Evolutionary conservation across 2,329 filamentous ascomycete genomes (phyloP), one percentile per base, ranked within the genome.

Genomic region (Fragosphaeria purpurea): DNA sequence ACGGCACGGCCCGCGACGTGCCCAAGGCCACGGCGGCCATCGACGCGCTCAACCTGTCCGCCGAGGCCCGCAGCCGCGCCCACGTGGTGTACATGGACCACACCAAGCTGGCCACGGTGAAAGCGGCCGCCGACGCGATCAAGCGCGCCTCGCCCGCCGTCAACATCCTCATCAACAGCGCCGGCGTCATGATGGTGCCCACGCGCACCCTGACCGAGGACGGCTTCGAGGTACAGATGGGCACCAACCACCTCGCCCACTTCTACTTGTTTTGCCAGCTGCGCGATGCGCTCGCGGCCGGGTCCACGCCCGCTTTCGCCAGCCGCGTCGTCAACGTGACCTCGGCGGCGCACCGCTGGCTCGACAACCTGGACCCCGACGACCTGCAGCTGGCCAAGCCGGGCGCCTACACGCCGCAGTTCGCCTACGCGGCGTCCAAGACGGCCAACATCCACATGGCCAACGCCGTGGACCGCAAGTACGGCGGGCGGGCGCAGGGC

Each of bases 221-320:
- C 55, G 73, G 73, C 22, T 70, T 70, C 53, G 76, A 79, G 53
- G 58, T 59, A 0, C 75, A 78, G 51, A 71, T 78, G 53, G 74
- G 67, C 40, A 72, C 67, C 6, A 76, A 77, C 57, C 70, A 79
- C 56, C 61, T 79, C 4, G 65, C 62, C 1, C 74, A 77, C 57
- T 79, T 79, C 61, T 66, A 77, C 0, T 65, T 79, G 8, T 73
- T 76, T 56, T 65, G 73, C 35, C 65, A 75, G 4, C 62, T 79
- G 43, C 70, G 70, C 48, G 61, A 65, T 6, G 58, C 65, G 1
- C 59, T 77, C 5, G 60, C 75, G 3, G 58, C 64, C 3, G 66
- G 66, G 2, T 58, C 67, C 1, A 69, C 65, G 1, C 59, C 67
- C 0, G 56, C 58, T 0, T 73, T 70, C 46, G 55, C 63, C 10